Conservation (phyloP, 345 rosid species). For the Populus ilicifolia region DNA sequence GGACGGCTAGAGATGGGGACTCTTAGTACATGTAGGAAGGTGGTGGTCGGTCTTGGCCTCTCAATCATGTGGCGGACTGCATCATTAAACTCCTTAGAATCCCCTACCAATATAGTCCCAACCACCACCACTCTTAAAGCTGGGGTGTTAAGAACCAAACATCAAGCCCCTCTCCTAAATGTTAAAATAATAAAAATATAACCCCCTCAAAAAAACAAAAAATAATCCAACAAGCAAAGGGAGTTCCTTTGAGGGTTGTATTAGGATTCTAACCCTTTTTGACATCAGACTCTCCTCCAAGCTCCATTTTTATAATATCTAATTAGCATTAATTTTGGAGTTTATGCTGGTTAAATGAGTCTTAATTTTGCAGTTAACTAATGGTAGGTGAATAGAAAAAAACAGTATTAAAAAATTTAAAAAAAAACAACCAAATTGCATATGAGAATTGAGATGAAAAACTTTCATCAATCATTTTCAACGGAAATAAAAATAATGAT, state of each 20-base stretch:
- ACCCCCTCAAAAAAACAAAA: background rate
- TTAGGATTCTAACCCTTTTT: conserved; percentile 35
- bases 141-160: conserved; percentile 40
- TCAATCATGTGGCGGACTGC: conserved; percentile 72
- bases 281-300: conserved; percentile 45
- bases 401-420: too few species aligned
- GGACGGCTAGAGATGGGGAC: conserved; percentile 20
- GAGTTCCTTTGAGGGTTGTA: conserved; percentile 47
- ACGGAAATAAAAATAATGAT: too few species aligned
- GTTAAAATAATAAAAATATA: background rate
- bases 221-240: conserved; percentile 38
- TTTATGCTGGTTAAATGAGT: background rate
- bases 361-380: background rate
- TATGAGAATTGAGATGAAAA: too few species aligned
- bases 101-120: conserved; percentile 31
- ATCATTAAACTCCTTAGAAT: conserved; percentile 46
- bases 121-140: conserved; percentile 32
- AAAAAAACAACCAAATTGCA: too few species aligned
- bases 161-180: background rate
- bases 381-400: conserved; percentile 18
- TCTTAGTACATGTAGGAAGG: conserved; percentile 72
- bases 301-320: background rate
- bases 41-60: conserved; percentile 75
- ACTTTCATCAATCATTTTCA: too few species aligned
- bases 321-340: conserved; percentile 9